Conservation (phyloP, 1,284 basidiomycete species). For the Entoloma clypeatum region DNA sequence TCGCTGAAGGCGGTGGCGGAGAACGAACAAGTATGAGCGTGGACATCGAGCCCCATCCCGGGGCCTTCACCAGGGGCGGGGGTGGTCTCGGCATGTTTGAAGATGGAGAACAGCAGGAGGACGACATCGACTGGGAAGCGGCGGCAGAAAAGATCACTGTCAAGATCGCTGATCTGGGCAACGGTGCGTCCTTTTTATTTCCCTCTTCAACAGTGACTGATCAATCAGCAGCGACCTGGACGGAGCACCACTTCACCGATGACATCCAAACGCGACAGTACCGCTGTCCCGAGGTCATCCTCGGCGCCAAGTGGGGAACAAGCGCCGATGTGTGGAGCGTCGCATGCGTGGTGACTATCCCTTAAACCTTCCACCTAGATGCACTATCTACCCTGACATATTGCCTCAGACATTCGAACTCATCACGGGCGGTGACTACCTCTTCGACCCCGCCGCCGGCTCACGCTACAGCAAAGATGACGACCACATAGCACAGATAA, state of each 20-base stretch:
- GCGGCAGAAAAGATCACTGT: constrained; percentile 85
- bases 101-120: constrained; percentile 6
- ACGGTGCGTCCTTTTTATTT: constrained; percentile 50
- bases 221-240: constrained; percentile 64
- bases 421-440: constrained; percentile 86
- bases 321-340: constrained; percentile 97
- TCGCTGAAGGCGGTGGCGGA: constrained; percentile 3
- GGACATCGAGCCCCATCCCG: constrained; percentile 22
- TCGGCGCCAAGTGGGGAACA: constrained; percentile 92
- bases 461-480: constrained; percentile 90
- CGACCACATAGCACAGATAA: constrained; percentile 98
- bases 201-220: constrained; percentile 13
- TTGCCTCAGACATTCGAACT: constrained; percentile 78
- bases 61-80: background rate
- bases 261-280: constrained; percentile 98
- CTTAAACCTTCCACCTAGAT: constrained; percentile 2
- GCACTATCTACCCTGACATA: background rate
- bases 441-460: constrained; percentile 82
- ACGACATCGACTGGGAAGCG: constrained; percentile 23
- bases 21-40: constrained; percentile 12
- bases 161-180: constrained; percentile 97
- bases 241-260: constrained; percentile 91
- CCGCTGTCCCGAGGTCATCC: constrained; percentile 94
- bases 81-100: constrained; percentile 15
- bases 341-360: constrained; percentile 76